phyloP scores from a whole-genome alignment of 345 rosid species.

The Gossypium rotundifolium region DNA sequence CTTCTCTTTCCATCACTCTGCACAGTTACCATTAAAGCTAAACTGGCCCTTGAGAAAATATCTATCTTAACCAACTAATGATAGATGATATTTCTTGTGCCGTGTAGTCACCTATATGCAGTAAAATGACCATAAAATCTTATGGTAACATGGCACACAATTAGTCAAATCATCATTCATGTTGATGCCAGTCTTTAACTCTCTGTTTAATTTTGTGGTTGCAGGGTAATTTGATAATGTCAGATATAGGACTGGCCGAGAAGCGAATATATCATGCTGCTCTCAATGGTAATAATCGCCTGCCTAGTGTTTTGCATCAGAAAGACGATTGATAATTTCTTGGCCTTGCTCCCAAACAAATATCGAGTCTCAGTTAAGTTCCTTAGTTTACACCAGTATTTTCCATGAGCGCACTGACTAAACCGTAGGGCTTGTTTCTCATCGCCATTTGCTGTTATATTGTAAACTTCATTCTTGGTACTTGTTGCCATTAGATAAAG shows the following conservation, averaged over 20 bases:
- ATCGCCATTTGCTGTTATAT: conserved; percentile 12
- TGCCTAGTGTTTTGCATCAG: conserved; percentile 94
- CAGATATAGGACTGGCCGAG: conserved; percentile 91
- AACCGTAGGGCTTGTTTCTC: conserved; percentile 15
- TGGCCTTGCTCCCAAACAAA: conserved; percentile 49
- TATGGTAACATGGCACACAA: not conserved
- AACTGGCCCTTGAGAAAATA: not conserved
- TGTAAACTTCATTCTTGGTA: conserved; percentile 27
- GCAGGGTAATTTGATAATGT: conserved; percentile 76
- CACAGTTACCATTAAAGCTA: not conserved
- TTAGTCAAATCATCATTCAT: not conserved
- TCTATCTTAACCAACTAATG: not conserved
- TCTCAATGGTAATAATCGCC: conserved; percentile 98
- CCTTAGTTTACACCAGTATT: conserved; percentile 26
- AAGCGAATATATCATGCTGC: conserved; percentile 95
- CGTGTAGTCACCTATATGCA: not conserved
- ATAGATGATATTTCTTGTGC: not conserved
- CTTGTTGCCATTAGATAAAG: conserved; percentile 2
- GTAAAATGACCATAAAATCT: not conserved
- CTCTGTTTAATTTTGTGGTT: conserved; percentile 16
- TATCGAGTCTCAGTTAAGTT: conserved; percentile 32
- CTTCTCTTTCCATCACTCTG: not conserved
- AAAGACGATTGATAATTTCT: conserved; percentile 80
- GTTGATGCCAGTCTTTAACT: not conserved
- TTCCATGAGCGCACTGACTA: conserved; percentile 24